Evolutionary conservation across 441 rosid species (phyloP), one percentile per base, ranked within the genome.

Genomic region (Gossypium aridum): DNA sequence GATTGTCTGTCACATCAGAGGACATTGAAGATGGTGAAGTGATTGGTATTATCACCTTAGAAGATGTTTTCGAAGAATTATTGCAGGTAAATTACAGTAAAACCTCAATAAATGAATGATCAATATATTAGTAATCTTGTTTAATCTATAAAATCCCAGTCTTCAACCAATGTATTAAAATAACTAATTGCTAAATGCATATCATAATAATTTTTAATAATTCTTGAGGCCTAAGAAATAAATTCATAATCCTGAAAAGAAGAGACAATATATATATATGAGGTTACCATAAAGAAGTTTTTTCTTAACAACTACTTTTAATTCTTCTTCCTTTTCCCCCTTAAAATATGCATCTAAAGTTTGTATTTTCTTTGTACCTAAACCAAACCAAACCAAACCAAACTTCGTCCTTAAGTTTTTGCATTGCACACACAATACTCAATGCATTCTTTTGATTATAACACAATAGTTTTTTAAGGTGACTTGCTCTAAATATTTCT

Each of bases 21-120:
- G 97, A 90, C 79, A 89, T 90, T 20, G 99, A 93, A 72, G 98
- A 92, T 73, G 97, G 97, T 1, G 98, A 94, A 82, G 94, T 92
- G 16, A 86, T 92, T 68, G 99, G 99, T 77, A 93, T 95, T 78
- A 95, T 95, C 79, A 95, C 98, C 72, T 87, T 95, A 34, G 99
- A 95, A 87, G 99, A 92, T 85, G 98, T 95, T 37, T 95, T 95
- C 71, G 98, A 95, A 89, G 98, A 95, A 79, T 93, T 95, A 71
- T 78, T 94, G 80, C 93, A 89, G 89, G 96, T 87, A 39, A 64
- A 55, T 63, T 22, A 2, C 51, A 74, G 63, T 66, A 20, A 20
- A 19, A 56, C 4, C 14, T 56, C 14, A 56, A 56, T 19, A 20
- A 8, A 19, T 19, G 61, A 56, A 56, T 56, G 26, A 19, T 56